Percentiles rank a stretch among this genome's conserved stretches.
phyloP scores from a whole-genome alignment of 768 basidiomycete genomes.

The Trametes maxima region DNA sequence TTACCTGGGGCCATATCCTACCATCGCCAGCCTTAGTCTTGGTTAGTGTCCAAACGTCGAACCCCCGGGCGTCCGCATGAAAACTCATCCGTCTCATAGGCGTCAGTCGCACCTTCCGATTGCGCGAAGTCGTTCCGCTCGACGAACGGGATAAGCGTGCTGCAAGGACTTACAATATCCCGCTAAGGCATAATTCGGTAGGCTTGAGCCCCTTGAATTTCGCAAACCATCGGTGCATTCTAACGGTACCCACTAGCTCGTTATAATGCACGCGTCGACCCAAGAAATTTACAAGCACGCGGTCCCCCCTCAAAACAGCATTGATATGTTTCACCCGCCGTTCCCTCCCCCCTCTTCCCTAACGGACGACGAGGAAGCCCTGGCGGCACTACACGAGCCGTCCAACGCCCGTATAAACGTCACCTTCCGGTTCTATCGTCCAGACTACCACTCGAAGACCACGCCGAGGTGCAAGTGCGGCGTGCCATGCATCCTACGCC shows the following conservation, averaged over 20 bases:
- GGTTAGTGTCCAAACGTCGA: constrained; percentile 43
- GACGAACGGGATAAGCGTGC: constrained; percentile 57
- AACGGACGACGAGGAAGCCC: constrained; percentile 7
- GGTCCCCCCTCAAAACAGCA: constrained; percentile 67
- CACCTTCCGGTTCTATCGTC: constrained; percentile 85
- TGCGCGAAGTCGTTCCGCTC: constrained; percentile 75
- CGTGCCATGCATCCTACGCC: constrained; percentile 66
- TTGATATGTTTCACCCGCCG: constrained; percentile 73
- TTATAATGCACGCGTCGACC: constrained; percentile 86
- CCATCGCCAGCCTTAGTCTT: constrained; percentile 83
- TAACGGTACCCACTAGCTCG: constrained; percentile 47
- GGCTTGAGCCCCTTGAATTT: constrained; percentile 17
- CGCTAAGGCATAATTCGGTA: constrained; percentile 79
- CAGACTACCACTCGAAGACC: constrained; percentile 68
- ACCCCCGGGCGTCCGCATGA: not conserved
- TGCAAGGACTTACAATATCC: constrained; percentile 76
- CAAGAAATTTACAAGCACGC: constrained; percentile 85
- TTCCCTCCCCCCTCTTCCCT: constrained; percentile 26
- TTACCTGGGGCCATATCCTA: constrained; percentile 81
- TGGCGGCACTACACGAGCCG: constrained; percentile 36
- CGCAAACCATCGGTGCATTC: not conserved
- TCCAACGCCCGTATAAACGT: constrained; percentile 81
- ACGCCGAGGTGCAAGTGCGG: constrained; percentile 77
- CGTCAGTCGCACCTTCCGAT: constrained; percentile 67
- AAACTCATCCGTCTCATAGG: constrained; percentile 40